A percentile compares a stretch with the other conserved stretches of the same genome.
phyloP scores from a whole-genome alignment of 768 basidiomycete genomes.

The Suillus clintonianus region DNA sequence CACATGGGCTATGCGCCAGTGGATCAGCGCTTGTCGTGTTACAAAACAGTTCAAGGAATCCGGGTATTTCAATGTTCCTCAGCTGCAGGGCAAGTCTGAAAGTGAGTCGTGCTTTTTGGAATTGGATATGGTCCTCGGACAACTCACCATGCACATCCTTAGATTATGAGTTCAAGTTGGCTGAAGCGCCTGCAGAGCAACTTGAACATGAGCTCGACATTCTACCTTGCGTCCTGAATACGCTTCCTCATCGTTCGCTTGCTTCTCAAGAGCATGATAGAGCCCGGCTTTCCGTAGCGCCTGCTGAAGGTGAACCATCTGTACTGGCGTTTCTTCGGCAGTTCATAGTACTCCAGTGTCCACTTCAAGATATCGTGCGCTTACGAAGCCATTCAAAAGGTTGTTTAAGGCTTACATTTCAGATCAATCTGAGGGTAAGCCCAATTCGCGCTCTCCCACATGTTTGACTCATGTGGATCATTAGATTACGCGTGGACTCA shows the following conservation, averaged over 20 bases:
- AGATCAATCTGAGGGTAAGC: not conserved
- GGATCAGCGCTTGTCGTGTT: slow-evolving; percentile 9
- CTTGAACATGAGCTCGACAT: no score
- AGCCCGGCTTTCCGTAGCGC: not conserved
- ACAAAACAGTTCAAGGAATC: not conserved
- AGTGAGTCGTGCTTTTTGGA: not conserved
- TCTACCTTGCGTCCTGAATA: not conserved
- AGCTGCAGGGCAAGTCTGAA: no score
- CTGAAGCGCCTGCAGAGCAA: no score
- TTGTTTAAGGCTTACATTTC: not conserved
- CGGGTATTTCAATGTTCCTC: not conserved
- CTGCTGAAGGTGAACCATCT: no score
- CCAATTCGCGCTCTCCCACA: not conserved
- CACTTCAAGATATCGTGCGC: not conserved
- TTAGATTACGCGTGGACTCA: slow-evolving; percentile 4
- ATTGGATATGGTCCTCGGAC: no score
- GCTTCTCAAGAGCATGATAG: not conserved
- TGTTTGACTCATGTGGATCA: not conserved
- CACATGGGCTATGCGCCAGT: slow-evolving; percentile 21
- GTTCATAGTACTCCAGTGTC: not conserved
- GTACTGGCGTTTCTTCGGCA: not conserved
- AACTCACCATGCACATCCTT: not conserved
- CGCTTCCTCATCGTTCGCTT: not conserved
- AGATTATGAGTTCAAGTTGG: not conserved
- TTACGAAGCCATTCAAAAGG: not conserved